Evolutionary conservation across 75 land plant species (phyloP), one percentile per base, ranked within the genome.

Genomic region (Ceratopteris richardii): DNA sequence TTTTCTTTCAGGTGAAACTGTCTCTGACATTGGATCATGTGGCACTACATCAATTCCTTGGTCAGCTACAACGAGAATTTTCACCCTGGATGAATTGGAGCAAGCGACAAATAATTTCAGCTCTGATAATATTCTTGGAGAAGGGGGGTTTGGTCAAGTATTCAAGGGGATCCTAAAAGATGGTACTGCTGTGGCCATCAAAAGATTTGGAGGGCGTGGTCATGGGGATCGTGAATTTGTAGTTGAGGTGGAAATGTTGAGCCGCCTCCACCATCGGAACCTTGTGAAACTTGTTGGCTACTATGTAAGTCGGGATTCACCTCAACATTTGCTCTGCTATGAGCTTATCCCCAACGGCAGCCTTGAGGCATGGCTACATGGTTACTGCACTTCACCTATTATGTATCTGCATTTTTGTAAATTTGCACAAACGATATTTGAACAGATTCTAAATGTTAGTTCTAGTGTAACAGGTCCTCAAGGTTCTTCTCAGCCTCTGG

Each of bases 301-400:
- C 64, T 90, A 80, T 65, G 70, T 76, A 57, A 86, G 64, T 56
- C 85, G 78, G 26, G 99, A 95, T 39, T 70, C 99, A 14, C 73
- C 88, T 13, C 88, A 86, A 54, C 83, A 90, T 46, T 72, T 95
- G 10, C 84, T 95, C 36, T 95, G 99, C 54, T 95, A 95, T 70
- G 99, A 95, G 68, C 84, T 95, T 70, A 88, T 95, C 31, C 83
- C 96, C 54, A 95, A 95, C 76, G 99, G 99, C 60, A 95, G 92
- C 67, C 78, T 95, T 41, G 99, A 95, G 67, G 71, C 96, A 43
- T 95, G 99, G 99, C 92, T 95, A 48, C 99, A 95, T 67, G 99
- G 99, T 95, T 82, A 56, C 58, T 16, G n/a, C n/a, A n/a, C n/a
- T n/a, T n/a, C n/a, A n/a, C n/a, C n/a, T n/a, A n/a, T n/a, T n/a